Conservation (phyloP, 2,329 filamentous ascomycete species). For the Colletotrichum shisoi region DNA sequence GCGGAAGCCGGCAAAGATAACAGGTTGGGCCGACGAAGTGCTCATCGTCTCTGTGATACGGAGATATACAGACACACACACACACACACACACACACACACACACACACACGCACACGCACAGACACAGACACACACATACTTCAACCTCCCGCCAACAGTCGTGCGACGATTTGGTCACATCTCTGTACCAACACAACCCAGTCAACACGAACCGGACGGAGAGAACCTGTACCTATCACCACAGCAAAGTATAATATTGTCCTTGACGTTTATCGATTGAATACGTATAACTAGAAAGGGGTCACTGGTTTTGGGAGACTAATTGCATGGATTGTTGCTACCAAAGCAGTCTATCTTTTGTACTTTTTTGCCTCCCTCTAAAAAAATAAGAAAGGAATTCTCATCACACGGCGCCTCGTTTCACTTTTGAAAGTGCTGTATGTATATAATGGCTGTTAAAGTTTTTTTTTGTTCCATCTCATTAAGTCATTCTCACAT, state of each 20-base stretch:
- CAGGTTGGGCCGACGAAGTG: neutral
- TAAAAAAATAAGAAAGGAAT: neutral
- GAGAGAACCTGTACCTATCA: neutral
- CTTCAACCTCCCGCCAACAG: neutral
- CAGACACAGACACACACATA: no score
- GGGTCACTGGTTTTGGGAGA: neutral
- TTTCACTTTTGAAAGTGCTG: conserved; percentile 19
- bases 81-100: no score
- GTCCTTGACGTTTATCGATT: neutral
- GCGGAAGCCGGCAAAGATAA: no score
- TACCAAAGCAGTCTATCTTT: conserved; percentile 8
- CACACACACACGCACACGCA: no score
- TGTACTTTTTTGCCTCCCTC: conserved; percentile 11
- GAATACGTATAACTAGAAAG: neutral
- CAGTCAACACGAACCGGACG: neutral
- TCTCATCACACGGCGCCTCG: conserved; percentile 3
- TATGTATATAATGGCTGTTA: conserved; percentile 10
- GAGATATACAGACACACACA: neutral
- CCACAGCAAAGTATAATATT: neutral
- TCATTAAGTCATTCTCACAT: conserved; percentile 40
- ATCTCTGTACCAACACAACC: neutral
- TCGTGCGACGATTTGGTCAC: no score
- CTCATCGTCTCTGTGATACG: neutral
- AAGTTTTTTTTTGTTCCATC: conserved; percentile 17
- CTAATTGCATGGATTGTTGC: conserved; percentile 3